Conservation (phyloP, 148 eudicot species). For the Rhododendron simsii region DNA sequence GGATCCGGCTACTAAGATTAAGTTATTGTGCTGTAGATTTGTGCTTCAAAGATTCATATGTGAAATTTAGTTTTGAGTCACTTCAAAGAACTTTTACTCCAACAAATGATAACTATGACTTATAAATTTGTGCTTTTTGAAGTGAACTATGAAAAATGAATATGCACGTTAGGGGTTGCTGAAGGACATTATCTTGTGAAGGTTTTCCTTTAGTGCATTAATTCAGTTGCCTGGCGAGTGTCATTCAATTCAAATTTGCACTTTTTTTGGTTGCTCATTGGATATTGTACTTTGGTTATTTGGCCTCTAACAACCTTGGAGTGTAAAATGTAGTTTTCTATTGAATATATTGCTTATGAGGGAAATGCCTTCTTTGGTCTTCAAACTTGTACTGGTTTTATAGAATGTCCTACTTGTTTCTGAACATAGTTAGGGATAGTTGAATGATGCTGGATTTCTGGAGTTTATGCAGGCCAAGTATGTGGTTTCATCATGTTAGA, state of each 20-base stretch:
- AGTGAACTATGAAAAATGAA: neutral
- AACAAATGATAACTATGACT: neutral
- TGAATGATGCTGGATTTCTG: constrained; percentile 3
- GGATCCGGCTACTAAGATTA: too few species aligned
- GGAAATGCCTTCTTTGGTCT: neutral
- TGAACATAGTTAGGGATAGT: neutral
- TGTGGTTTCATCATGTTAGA: constrained; percentile 98
- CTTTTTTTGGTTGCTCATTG: neutral
- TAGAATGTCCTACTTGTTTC: neutral
- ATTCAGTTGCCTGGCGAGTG: neutral
- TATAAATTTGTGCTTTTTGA: neutral
- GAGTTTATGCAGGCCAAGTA: constrained; percentile 78
- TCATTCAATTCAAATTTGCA: neutral
- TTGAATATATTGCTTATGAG: neutral
- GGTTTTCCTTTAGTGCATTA: neutral
- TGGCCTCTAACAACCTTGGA: neutral
- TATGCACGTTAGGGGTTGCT: neutral
- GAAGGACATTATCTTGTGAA: neutral
- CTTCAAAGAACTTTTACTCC: neutral
- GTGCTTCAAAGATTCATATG: neutral
- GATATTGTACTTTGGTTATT: neutral
- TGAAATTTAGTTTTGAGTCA: neutral
- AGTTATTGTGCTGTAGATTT: neutral
- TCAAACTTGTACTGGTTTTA: neutral
- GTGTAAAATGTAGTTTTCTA: neutral